Conservation (phyloP, 345 rosid species). For the Dipteronia dyeriana region DNA sequence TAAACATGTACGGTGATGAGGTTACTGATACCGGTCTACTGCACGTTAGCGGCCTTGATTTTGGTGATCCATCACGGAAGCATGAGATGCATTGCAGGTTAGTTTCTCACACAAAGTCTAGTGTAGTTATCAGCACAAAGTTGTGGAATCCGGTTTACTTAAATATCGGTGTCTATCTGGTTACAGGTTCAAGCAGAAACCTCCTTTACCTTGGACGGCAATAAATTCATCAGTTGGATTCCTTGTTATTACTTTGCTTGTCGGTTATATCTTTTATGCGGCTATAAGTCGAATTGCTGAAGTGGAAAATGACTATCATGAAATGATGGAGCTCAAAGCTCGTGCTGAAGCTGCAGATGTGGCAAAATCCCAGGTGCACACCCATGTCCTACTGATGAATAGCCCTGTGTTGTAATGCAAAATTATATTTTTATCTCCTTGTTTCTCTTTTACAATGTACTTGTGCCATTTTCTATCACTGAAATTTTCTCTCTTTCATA, state of each 20-base stretch:
- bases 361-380: slow-evolving; percentile 88
- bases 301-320: slow-evolving; percentile 72
- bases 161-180: slow-evolving; percentile 14
- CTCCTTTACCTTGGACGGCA: slow-evolving; percentile 81
- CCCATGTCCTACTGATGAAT: slow-evolving; percentile 9
- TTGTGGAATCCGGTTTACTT: slow-evolving; percentile 20
- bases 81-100: slow-evolving; percentile 99
- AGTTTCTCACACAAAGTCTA: slow-evolving; percentile 15
- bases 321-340: slow-evolving; percentile 82
- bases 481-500: slow-evolving; percentile 37
- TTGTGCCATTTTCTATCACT: slow-evolving; percentile 12
- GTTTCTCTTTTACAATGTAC: not conserved
- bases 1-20: slow-evolving; percentile 85
- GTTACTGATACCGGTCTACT: slow-evolving; percentile 60
- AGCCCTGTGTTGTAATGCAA: not conserved
- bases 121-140: slow-evolving; percentile 8
- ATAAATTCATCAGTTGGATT: slow-evolving; percentile 59
- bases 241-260: slow-evolving; percentile 69
- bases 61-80: slow-evolving; percentile 88
- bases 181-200: slow-evolving; percentile 76
- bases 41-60: slow-evolving; percentile 68
- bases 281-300: slow-evolving; percentile 71
- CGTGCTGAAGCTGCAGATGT: slow-evolving; percentile 99
- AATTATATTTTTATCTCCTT: not conserved
- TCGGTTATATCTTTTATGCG: slow-evolving; percentile 72